Conservation (phyloP, 2,329 filamentous ascomycete species). For the Venturia asperata region DNA sequence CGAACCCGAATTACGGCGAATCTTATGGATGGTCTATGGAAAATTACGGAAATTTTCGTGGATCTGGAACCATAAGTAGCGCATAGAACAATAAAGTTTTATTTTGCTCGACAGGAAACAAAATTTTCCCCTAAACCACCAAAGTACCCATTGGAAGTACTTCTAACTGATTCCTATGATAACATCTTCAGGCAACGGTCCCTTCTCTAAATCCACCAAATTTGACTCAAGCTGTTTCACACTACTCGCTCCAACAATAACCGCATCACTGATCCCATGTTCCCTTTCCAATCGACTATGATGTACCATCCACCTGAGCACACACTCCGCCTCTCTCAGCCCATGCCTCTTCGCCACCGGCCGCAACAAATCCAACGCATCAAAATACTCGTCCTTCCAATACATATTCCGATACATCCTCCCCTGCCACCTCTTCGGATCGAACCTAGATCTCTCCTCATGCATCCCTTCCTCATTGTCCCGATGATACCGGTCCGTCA, state of each 20-base stretch:
- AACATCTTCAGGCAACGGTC: constrained; percentile 71
- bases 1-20: no score
- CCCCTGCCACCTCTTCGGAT: constrained; percentile 36
- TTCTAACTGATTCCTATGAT: constrained; percentile 40
- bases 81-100: no score
- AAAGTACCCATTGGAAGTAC: no score
- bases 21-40: no score
- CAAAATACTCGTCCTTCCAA: constrained; percentile 39
- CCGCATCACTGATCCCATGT: constrained; percentile 23
- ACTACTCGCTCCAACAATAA: constrained; percentile 21
- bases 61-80: no score
- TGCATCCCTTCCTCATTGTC: constrained; percentile 28
- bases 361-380: constrained; percentile 37
- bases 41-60: no score
- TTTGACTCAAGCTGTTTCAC: constrained; percentile 19
- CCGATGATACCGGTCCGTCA: constrained; percentile 37
- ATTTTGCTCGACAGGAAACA: no score
- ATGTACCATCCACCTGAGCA: constrained; percentile 41
- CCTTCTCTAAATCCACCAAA: constrained; percentile 25
- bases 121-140: no score
- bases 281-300: constrained; percentile 34
- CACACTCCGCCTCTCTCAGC: constrained; percentile 38
- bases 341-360: constrained; percentile 34
- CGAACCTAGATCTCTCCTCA: constrained; percentile 34
- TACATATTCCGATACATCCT: constrained; percentile 34